These are phyloP conservation scores for Panaeolus papilionaceus DNA, from an alignment of 768 basidiomycete genomes.

Conservation along the genomic window DNA sequence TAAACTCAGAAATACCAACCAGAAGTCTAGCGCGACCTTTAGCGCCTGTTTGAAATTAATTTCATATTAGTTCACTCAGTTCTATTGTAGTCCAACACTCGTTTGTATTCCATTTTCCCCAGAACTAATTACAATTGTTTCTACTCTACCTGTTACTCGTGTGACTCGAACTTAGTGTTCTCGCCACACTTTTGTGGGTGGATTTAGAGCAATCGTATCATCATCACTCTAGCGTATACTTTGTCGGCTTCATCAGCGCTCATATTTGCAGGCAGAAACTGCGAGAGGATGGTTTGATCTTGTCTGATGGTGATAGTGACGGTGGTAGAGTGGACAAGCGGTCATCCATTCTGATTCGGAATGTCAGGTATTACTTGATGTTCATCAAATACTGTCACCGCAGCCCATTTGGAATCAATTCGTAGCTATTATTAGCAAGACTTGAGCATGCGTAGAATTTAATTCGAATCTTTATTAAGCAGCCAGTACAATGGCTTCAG, in stretches of 20 bases:
- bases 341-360: background rate
- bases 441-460: no score
- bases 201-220: no score
- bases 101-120: no score
- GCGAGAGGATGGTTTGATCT: background rate
- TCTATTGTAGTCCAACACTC: no score
- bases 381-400: background rate
- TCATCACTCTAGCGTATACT: conserved; percentile 30
- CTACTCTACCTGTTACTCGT: no score
- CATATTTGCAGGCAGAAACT: background rate
- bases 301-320: background rate
- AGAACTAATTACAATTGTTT: no score
- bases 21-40: no score
- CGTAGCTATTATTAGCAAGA: background rate
- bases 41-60: no score
- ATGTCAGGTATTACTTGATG: background rate
- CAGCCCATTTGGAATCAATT: background rate
- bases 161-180: no score
- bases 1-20: no score
- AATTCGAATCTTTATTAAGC: background rate
- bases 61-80: no score
- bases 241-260: conserved; percentile 23
- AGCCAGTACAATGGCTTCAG: background rate
- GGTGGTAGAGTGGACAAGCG: background rate
- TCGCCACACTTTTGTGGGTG: no score